These are phyloP conservation scores for Pseudocercospora pini-densiflorae DNA, from an alignment of 2,329 filamentous ascomycete genomes.

Conservation along the genomic window DNA sequence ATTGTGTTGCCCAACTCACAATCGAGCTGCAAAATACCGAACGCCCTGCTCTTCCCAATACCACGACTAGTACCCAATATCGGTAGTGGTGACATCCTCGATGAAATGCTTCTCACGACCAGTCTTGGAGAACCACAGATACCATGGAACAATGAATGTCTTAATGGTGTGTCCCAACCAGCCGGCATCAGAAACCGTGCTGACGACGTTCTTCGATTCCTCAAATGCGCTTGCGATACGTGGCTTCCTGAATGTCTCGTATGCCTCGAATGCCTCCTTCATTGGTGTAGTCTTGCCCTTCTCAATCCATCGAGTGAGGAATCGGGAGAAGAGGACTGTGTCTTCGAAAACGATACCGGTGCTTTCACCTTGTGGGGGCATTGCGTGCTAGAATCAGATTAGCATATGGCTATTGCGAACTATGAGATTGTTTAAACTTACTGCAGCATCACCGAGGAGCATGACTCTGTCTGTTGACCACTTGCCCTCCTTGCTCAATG, in stretches of 20 bases:
- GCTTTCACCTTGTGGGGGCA: conserved; percentile 57
- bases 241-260: conserved; percentile 50
- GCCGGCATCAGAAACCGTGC: conserved; percentile 50
- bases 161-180: conserved; percentile 52
- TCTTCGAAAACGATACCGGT: conserved; percentile 60
- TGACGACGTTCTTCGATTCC: conserved; percentile 52
- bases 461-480: conserved; percentile 52
- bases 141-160: conserved; percentile 53
- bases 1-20: neutral
- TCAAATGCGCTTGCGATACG: conserved; percentile 53
- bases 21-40: conserved; percentile 1
- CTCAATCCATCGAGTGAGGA: conserved; percentile 49
- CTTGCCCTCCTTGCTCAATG: conserved; percentile 48
- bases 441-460: conserved; percentile 52
- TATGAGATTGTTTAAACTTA: conserved; percentile 28
- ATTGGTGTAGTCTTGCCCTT: conserved; percentile 43
- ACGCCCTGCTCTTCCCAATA: conserved; percentile 1
- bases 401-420: neutral
- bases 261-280: conserved; percentile 53
- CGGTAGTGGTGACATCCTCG: conserved; percentile 50
- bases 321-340: conserved; percentile 54
- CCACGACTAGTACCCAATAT: conserved; percentile 42
- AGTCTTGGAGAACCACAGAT: conserved; percentile 50
- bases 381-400: conserved; percentile 44
- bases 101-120: conserved; percentile 51